Evolutionary conservation across 129 eudicot genomes (phyloP).

Genomic region (Flaveria robusta): DNA sequence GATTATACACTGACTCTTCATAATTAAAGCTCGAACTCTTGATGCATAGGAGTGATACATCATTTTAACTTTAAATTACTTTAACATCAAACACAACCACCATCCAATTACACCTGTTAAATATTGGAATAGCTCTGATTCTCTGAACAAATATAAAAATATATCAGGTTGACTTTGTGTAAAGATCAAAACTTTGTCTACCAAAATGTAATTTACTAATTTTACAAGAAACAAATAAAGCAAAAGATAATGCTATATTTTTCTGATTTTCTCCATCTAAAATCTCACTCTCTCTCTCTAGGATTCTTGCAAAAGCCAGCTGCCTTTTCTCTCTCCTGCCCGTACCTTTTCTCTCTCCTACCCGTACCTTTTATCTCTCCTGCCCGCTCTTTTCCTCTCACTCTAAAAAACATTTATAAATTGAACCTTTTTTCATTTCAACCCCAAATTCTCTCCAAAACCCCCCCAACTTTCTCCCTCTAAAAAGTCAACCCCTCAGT

Average conservation of each 20-base stretch:
- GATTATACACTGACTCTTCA: no score
- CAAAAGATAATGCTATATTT: no score
- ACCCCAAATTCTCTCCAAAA: conserved; percentile 29
- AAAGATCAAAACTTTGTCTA: conserved; percentile 15
- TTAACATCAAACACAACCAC: no score
- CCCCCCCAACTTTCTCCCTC: background rate
- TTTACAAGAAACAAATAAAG: conserved; percentile 11
- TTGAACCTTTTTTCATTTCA: conserved; percentile 35
- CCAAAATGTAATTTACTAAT: conserved; percentile 19
- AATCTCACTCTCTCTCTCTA: conserved; percentile 27
- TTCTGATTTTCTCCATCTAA: no score
- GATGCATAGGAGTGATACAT: no score
- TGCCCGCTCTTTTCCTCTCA: conserved; percentile 31
- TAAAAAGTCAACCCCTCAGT: conserved; percentile 95
- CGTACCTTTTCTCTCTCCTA: conserved; percentile 19
- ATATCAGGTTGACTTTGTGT: background rate
- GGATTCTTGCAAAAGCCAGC: conserved; percentile 42
- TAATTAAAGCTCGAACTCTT: no score
- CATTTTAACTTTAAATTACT: no score
- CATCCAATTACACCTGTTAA: no score
- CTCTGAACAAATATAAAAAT: background rate
- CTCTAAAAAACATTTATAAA: conserved; percentile 42
- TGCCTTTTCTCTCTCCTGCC: conserved; percentile 38
- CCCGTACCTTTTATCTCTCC: conserved; percentile 31
- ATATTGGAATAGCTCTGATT: no score